Evolutionary conservation across 2,329 filamentous ascomycete genomes (phyloP).

Genomic region (Arthrobotrys pseudoclavata): DNA sequence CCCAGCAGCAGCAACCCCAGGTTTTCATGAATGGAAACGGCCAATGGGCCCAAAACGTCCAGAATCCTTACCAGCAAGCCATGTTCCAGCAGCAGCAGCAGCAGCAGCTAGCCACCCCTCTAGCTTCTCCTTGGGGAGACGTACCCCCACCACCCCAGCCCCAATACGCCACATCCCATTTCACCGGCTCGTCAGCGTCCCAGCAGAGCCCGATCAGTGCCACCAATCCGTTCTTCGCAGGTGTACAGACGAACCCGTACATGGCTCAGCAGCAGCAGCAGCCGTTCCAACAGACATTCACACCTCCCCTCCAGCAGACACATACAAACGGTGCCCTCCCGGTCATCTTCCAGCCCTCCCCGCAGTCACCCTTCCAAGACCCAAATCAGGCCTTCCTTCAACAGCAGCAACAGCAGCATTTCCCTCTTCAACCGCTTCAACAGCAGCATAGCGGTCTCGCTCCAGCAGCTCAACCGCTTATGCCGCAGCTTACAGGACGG

Average conservation of each 20-base stretch:
- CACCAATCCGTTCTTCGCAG: constrained; percentile 52
- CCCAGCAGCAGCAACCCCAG: constrained; percentile 65
- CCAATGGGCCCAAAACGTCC: constrained; percentile 45
- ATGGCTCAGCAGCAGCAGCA: constrained; percentile 61
- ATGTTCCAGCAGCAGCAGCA: constrained; percentile 53
- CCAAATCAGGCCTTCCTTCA: constrained; percentile 66
- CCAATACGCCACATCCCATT: constrained; percentile 55
- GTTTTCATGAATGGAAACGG: constrained; percentile 55
- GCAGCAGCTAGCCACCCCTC: constrained; percentile 46
- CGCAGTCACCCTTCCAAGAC: constrained; percentile 64
- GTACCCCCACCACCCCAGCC: constrained; percentile 45
- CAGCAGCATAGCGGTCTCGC: constrained; percentile 63
- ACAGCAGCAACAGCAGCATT: constrained; percentile 64
- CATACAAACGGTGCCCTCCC: constrained; percentile 57
- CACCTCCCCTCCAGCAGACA: constrained; percentile 60
- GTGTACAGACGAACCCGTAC: constrained; percentile 44
- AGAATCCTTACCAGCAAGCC: constrained; percentile 61
- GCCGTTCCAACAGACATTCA: constrained; percentile 61
- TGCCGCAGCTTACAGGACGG: constrained; percentile 68
- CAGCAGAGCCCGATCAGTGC: constrained; percentile 54
- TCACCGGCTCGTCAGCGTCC: constrained; percentile 51
- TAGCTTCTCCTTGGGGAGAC: constrained; percentile 57
- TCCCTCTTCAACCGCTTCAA: constrained; percentile 65
- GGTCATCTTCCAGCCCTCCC: constrained; percentile 63
- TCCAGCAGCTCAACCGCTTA: constrained; percentile 64